Evolutionary conservation across 257 asterid species (phyloP).

Genomic region (Solanum arcanum): DNA sequence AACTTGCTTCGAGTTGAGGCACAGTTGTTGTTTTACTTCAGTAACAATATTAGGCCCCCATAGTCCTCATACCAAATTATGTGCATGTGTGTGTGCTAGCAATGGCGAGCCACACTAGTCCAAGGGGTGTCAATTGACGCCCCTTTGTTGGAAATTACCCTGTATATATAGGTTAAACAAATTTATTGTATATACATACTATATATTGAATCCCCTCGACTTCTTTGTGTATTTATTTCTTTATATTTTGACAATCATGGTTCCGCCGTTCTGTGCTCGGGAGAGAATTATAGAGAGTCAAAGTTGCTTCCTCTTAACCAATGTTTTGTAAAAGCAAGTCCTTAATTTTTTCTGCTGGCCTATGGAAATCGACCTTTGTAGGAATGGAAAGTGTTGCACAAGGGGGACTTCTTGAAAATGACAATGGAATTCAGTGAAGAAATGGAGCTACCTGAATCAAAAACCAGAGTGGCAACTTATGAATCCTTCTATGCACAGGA

Average conservation of each 20-base stretch:
- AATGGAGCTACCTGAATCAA: slow-evolving; percentile 24
- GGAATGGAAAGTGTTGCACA: slow-evolving; percentile 62
- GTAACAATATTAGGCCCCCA: neutral
- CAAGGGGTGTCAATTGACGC: neutral
- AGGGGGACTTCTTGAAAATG: slow-evolving; percentile 51
- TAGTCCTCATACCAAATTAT: neutral
- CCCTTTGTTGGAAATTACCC: neutral
- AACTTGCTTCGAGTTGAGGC: neutral
- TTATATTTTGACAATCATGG: neutral
- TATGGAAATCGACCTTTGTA: slow-evolving; percentile 1
- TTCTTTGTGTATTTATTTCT: neutral
- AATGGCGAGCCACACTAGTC: neutral
- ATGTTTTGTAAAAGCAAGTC: neutral
- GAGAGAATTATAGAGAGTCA: neutral
- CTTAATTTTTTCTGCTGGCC: neutral
- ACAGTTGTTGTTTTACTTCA: neutral
- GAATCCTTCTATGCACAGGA: slow-evolving; percentile 28
- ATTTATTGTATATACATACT: too few species aligned
- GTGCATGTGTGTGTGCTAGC: neutral
- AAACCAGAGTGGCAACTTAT: slow-evolving; percentile 40
- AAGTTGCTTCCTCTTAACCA: neutral
- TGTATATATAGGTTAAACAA: neutral
- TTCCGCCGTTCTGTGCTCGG: neutral
- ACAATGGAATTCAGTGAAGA: slow-evolving; percentile 41
- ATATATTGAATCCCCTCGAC: neutral